Base-by-base conservation (phyloP, 495 filamentous ascomycete species). In the Penicillium dipodomyicola region DNA sequence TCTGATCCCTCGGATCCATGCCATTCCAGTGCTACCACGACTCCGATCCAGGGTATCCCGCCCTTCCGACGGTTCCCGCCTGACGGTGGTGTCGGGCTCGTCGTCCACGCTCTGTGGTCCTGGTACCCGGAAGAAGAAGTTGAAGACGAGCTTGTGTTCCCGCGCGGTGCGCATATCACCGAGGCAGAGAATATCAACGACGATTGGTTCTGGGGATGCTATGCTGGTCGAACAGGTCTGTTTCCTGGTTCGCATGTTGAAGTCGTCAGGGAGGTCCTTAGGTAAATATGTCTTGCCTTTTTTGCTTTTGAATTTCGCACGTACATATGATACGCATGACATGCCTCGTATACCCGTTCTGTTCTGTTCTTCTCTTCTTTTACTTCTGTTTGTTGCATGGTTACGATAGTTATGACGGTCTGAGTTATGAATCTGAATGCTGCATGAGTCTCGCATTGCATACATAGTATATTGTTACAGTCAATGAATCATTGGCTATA, bases 121-220 rank as follows among this genome's bases (percentile, higher is more conserved):
- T 95, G 84, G 77, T 91, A 86, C 63, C 90, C 89, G 0, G 74
- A 70, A 8, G 80, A 80, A 6, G 83, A 76, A 6, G 76, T 76
- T 12, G 70, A 74, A 32, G 88, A 95, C 69, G 92, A 96, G 76
- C 67, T 96, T 50, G 73, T 82, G 61, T 96, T 96, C 63, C 92
- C 92, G 3, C 86, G 83, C 54, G 85, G 87, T 5, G 90, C 91
- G 0, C 89, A 93, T 70, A 81, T 96, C 11, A 77, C 78, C 3
- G 92, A 96, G 76, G 84, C 84, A 33, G 84, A 89, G 71, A 86
- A 89, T 69, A 82, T 92, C 43, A 96, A 94, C 70, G 89, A 84
- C 39, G 90, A 95, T 69, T 96, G 91, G 91, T 89, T 77, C 53
- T 84, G 84, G 74, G 92, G 92, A 0, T 82, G 78, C 33, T 96